A percentile compares a stretch with the other conserved stretches of the same genome.
phyloP scores from a whole-genome alignment of 2,329 filamentous ascomycete genomes.

The Zasmidium citrigriseum region DNA sequence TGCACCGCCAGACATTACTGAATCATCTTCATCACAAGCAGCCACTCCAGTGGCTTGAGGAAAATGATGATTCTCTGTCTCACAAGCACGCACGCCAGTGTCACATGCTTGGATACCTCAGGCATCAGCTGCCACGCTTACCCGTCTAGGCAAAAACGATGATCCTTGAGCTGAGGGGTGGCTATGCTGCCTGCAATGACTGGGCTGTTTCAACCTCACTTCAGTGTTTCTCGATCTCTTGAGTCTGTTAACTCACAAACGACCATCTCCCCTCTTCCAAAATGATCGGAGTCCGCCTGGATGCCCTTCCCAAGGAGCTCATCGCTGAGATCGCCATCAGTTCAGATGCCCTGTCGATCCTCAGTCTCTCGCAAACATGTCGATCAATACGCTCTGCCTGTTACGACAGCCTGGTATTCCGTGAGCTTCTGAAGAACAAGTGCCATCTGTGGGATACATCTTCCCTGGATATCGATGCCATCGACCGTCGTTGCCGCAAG shows the following conservation, averaged over 20 bases:
- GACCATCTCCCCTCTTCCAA: neutral
- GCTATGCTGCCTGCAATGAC: too few species aligned
- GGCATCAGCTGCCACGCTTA: neutral
- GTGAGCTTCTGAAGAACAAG: conserved; percentile 10
- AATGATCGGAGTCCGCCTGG: neutral
- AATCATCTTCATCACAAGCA: too few species aligned
- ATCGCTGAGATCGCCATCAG: conserved; percentile 18
- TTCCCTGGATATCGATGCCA: conserved; percentile 10
- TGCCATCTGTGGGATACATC: neutral
- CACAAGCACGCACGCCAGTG: neutral
- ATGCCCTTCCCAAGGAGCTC: conserved; percentile 18
- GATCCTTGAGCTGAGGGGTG: neutral
- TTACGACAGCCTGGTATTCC: conserved; percentile 17
- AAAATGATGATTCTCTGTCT: too few species aligned
- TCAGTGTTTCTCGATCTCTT: too few species aligned
- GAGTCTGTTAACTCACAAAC: too few species aligned
- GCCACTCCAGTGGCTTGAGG: too few species aligned
- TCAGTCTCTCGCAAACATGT: conserved; percentile 13
- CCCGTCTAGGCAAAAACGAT: neutral
- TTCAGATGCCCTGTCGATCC: conserved; percentile 11
- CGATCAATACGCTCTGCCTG: conserved; percentile 15
- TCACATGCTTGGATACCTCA: neutral
- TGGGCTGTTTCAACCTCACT: too few species aligned
- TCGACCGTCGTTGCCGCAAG: conserved; percentile 7
- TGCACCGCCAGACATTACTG: too few species aligned